A percentile compares a stretch with the other conserved stretches of the same genome.
Conservation (phyloP, 176 grass and related monocot species). For the Oryza rufipogon region DNA sequence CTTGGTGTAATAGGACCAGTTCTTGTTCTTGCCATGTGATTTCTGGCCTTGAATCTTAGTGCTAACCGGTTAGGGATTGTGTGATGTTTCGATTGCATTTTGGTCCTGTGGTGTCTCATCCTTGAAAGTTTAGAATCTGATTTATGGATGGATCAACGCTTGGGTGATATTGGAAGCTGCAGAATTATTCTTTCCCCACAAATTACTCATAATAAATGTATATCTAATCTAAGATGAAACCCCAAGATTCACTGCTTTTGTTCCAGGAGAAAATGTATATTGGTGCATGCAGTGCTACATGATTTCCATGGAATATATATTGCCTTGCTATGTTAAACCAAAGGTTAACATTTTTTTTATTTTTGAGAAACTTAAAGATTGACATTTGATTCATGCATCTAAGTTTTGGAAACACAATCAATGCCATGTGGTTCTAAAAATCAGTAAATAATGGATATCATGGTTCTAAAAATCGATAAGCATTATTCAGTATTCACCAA, state of each 20-base stretch:
- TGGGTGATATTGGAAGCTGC: neutral
- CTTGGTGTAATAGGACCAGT: too few relatives aligned
- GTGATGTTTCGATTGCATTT: slow-evolving; percentile 4
- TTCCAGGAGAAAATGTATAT: neutral
- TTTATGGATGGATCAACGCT: neutral
- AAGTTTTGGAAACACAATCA: neutral
- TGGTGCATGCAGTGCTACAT: neutral
- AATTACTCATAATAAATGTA: neutral
- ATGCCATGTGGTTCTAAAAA: neutral
- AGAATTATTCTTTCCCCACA: neutral
- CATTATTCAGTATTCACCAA: neutral
- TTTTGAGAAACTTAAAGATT: neutral
- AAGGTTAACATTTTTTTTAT: too few relatives aligned
- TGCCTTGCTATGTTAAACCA: neutral
- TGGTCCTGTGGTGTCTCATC: neutral
- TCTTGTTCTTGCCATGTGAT: neutral
- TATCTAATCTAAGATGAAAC: slow-evolving; percentile 16
- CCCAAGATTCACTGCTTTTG: neutral
- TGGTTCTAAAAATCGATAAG: neutral
- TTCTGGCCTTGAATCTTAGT: neutral
- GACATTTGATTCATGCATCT: neutral
- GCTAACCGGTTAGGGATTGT: neutral
- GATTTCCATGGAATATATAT: neutral
- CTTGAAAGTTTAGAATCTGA: neutral
- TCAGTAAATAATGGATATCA: neutral